Base-by-base conservation (phyloP, 768 basidiomycete genomes). In the Cubamyces lactineus region DNA sequence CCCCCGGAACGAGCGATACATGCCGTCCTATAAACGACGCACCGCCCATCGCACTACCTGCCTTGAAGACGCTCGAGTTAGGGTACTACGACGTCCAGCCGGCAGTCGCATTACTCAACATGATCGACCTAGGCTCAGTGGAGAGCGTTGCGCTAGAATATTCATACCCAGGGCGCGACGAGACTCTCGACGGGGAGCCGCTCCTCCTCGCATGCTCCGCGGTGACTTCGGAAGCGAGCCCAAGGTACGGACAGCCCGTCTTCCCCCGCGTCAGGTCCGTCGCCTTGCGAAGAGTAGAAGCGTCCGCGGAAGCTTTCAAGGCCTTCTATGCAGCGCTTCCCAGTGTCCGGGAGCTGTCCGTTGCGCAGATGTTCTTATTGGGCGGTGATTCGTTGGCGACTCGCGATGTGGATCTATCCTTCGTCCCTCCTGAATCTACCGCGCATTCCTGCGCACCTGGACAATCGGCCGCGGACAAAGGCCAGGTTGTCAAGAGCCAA, bases 1-100 rank as follows among this genome's bases (percentile, higher is more conserved):
- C 40, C 59, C 48, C 57, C 50, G 59, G 59, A 51, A 62, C 51
- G 56, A 15, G 43, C 2, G 19, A 12, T 34, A 16, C 46, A 21
- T 59, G 52, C 40, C 28, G 6, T n/a, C n/a, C 48, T 6, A 6
- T 28, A 6, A 17, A 12, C 41, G 13, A 15, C 24, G 67, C 65
- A 17, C 72, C 26, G 17, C 60, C 78, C 3, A 69, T 81, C 24
- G 42, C 68, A 3, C 79, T 84, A 23, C 78, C 74, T 4, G 34
- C 67, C 39, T 78, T 84, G 34, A 72, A 68, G 23, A 66, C 75
- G 2, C 64, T 86, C 16, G 73, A 69, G 5, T 61, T 86, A 11
- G 83, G 80, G 6, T 85, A 82, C 68, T 76, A 78, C 48, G 77
- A 77, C 30, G 30, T 71, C 49, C 50, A 69, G 13, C 78, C 80